Conservation (phyloP, 495 filamentous ascomycete species). For the Halenospora varia region DNA sequence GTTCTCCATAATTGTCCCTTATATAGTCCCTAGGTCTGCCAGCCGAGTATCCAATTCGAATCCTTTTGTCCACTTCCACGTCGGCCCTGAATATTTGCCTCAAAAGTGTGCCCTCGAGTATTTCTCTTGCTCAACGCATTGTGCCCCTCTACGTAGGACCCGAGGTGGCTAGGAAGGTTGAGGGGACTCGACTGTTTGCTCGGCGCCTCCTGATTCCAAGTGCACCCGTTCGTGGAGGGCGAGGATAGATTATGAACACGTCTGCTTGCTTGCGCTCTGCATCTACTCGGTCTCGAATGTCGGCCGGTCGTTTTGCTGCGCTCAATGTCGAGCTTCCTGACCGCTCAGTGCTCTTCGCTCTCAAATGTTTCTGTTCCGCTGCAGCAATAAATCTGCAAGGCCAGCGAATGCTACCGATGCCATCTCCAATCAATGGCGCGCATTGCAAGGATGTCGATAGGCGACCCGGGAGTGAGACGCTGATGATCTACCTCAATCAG, state of each 20-base stretch:
- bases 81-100: neutral
- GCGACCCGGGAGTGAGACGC: too few relatives aligned
- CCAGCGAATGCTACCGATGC: neutral
- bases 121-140: conserved; percentile 5
- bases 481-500: too few relatives aligned
- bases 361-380: conserved; percentile 1
- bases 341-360: neutral
- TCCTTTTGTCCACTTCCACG: neutral
- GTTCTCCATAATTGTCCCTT: conserved; percentile 6
- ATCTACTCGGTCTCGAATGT: neutral
- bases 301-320: neutral
- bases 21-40: neutral
- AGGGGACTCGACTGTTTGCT: neutral
- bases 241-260: neutral
- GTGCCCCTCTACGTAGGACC: neutral
- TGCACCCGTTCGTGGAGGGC: neutral
- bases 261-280: neutral
- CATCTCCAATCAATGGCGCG: neutral
- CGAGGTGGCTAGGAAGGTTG: neutral
- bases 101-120: neutral
- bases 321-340: neutral
- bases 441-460: too few relatives aligned
- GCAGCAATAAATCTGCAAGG: conserved; percentile 4
- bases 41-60: neutral
- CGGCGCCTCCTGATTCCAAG: neutral